Base-by-base conservation (phyloP, 192 early-diverging fungal genomes). In the Linnemannia hyalina region DNA sequence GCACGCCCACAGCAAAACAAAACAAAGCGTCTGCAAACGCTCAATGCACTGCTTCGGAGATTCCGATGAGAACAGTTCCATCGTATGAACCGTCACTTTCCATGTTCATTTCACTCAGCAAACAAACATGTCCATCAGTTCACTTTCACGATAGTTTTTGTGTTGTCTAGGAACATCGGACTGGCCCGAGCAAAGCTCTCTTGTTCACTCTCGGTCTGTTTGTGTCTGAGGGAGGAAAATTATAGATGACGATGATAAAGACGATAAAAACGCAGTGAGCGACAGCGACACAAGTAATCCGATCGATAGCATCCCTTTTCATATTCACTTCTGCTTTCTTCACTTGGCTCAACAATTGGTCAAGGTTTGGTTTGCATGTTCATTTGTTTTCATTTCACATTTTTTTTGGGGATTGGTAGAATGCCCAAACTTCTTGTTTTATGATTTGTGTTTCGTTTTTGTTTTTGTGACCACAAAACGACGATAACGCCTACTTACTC, bases 101-200 rank as follows among this genome's bases (percentile, higher is more conserved):
- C 5, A 23, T 70, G 11, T 40, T 20, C 38, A 38, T 40, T 18
- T 35, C 23, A 52, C 5, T 52, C 18, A 18, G 18, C 49, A 52
- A 22, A 52, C 15, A 52, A 52, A 52, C 5, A 52, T 5, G 18
- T 6, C 15, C 49, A 52, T 16, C 15, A 52, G 5, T 52, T 20
- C 16, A 20, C 49, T 52, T 15, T 46, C 44, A 70, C 26, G 16
- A 70, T 70, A 38, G 69, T 8, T 70, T 70, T 3, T 69, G 8
- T n/a, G 22, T 6, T 15, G 0, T 46, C 40, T 74, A 26, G 13
- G 26, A 77, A 41, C 16, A 6, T 4, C 11, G 22, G 26, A 2
- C 70, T 57, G 52, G 77, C 55, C 77, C 69, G 55, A 52, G 77
- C 69, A 78, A 68, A 78, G 38, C 22, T 26, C 40, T 32, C 70